Evolutionary conservation across 257 asterid species (phyloP), one percentile per base, ranked within the genome.

Genomic region (Galeopsis tetrahit): DNA sequence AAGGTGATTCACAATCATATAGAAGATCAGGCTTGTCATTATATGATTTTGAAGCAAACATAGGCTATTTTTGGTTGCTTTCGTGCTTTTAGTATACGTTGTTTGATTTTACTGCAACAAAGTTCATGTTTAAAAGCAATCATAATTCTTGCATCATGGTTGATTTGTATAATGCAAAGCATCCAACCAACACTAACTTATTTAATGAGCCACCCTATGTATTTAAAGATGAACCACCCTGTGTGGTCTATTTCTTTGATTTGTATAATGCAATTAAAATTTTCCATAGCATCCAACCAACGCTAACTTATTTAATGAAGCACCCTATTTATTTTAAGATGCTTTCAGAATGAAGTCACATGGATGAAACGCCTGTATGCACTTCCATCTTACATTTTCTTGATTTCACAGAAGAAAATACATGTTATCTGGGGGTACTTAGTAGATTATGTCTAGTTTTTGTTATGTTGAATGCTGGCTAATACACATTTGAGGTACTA

Each of bases 401-500:
- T 71, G 21, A 60, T 58, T 21, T 69, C 64, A 2, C 63, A 3
- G 7, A 44, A 34, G 58, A 67, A 64, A 76, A 36, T 51, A 13
- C 68, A 7, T 68, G 62, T 42, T 43, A 10, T 59, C 72, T 40
- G 4, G 40, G 40, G 36, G 64, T 77, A 28, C 49, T 44, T 10
- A 21, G 35, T 63, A 36, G 40, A 43, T 43, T 4, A 32, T 66
- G 7, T 51, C 57, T 32, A 48, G 11, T 34, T 28, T 70, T 40
- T 53, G 7, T 73, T 49, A 13, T 58, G 7, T 63, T 57, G 39
- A 58, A 21, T 34, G 69, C 39, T 72, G 7, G 48, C 73, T 72
- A 33, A 72, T 35, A 75, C 72, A 57, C 11, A 59, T 71, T 31
- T 39, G 74, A 43, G 63, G 61, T 14, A 6, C 72, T 78, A 95